Conservation (phyloP, 257 asterid species). For the Ajuga chamaepitys region DNA sequence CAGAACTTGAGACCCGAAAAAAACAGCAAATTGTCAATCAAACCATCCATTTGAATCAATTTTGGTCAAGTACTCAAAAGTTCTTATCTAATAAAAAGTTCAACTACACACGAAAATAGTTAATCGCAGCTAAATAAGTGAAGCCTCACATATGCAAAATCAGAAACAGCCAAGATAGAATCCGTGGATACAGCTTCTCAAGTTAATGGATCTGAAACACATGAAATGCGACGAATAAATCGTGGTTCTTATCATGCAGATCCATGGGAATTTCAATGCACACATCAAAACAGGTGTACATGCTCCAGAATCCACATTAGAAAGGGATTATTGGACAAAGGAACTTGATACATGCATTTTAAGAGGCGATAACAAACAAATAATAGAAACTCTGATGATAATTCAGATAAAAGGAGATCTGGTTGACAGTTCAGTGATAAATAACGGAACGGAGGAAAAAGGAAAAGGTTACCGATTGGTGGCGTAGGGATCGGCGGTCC, state of each 20-base stretch:
- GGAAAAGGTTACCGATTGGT: not conserved
- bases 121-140: not conserved
- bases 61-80: too few species aligned
- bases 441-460: not conserved
- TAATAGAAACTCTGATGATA: not conserved
- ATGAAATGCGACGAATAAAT: not conserved
- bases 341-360: not conserved
- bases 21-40: not conserved
- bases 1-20: not conserved
- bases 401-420: slow-evolving; percentile 17
- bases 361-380: not conserved
- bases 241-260: slow-evolving; percentile 16
- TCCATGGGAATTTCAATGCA: slow-evolving; percentile 7
- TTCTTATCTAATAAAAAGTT: too few species aligned
- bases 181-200: not conserved
- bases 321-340: not conserved
- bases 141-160: slow-evolving; percentile 4
- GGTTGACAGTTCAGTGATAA: not conserved
- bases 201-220: not conserved
- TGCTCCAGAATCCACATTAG: not conserved
- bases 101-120: not conserved
- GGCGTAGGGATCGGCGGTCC: slow-evolving; percentile 11
- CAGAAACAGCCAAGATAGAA: not conserved
- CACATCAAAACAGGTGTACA: not conserved
- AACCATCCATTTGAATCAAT: not conserved